Evolutionary conservation across 306 rosid genomes (phyloP).

Genomic region (Mimosa pudica): DNA sequence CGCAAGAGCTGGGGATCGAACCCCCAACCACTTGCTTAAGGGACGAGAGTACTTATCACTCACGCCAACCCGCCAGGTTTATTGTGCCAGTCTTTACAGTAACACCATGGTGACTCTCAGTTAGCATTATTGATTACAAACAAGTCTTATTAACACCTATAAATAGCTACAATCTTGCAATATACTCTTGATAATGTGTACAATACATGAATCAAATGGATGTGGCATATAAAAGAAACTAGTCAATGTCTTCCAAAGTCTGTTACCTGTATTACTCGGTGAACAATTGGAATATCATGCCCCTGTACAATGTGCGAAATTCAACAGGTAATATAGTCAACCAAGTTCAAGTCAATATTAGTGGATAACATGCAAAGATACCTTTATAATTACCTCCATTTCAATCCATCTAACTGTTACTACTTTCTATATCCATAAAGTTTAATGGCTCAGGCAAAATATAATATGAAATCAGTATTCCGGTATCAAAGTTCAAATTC

Average conservation of each 20-base stretch:
- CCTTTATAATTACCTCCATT: background rate
- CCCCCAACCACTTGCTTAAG: too few relatives aligned
- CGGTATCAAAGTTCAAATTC: background rate
- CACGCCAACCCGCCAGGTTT: too few relatives aligned
- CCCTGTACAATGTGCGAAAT: conserved; percentile 51
- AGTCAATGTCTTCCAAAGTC: conserved; percentile 11
- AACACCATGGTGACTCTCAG: background rate
- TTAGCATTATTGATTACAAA: background rate
- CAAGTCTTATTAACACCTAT: background rate
- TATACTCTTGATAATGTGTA: background rate
- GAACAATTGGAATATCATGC: conserved; percentile 77
- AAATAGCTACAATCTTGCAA: background rate
- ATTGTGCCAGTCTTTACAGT: background rate
- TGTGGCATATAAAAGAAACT: background rate
- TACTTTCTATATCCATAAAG: background rate
- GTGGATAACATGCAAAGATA: background rate
- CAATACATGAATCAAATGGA: too few relatives aligned
- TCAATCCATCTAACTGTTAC: background rate
- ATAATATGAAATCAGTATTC: conserved; percentile 2
- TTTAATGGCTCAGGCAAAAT: background rate
- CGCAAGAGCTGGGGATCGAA: too few relatives aligned
- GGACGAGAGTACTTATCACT: too few relatives aligned
- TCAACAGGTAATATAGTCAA: background rate
- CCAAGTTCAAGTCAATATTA: background rate
- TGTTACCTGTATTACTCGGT: conserved; percentile 72